Evolutionary conservation across 352 stramenopile genomes (phyloP), one percentile per base, ranked within the genome.

Genomic region (Globisporangium echinulatum): DNA sequence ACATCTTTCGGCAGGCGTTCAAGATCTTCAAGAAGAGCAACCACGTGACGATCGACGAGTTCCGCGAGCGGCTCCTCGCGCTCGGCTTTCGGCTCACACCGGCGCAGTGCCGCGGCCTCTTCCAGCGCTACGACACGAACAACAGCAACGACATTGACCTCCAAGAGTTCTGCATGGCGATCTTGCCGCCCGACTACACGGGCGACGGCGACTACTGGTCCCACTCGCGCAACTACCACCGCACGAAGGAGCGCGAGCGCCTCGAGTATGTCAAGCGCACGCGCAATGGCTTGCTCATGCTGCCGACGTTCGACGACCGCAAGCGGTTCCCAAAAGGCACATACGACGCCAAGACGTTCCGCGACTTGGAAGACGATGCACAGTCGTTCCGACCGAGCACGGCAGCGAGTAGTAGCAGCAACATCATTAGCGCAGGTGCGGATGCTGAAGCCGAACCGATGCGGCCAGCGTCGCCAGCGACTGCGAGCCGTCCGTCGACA

Each of bases 11-110:
- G 0, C 83, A 92, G 64, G 83, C 82, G 1, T 89, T 79, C 66
- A 85, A 85, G 43, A 89, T 92, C 42, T 92, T 92, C 58, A 86
- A 90, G 56, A 92, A 92, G 62, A 71, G 60, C 15, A 87, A 76
- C 46, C 75, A 87, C 53, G 70, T 92, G 9, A 89, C 77, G 0
- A 79, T 86, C 15, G 75, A 85, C 33, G 81, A 92, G 54, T 92
- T 92, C 19, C 77, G 79, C 9, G 79, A 89, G 48, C 71, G 79
- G 3, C 59, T 92, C 8, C 64, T 92, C 6, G 71, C 79, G 36
- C 74, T 92, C 10, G 83, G 83, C 0, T 92, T 92, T 50, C 79
- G 80, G 0, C 48, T 92, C 5, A 92, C 82, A 8, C 63, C 68
- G 6, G 58, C 71, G n/a, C 81, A 92, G 59, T 90, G 76, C 40